Base-by-base conservation (phyloP, 176 grass and related monocot genomes). In the Thinopyrum elongatum region DNA sequence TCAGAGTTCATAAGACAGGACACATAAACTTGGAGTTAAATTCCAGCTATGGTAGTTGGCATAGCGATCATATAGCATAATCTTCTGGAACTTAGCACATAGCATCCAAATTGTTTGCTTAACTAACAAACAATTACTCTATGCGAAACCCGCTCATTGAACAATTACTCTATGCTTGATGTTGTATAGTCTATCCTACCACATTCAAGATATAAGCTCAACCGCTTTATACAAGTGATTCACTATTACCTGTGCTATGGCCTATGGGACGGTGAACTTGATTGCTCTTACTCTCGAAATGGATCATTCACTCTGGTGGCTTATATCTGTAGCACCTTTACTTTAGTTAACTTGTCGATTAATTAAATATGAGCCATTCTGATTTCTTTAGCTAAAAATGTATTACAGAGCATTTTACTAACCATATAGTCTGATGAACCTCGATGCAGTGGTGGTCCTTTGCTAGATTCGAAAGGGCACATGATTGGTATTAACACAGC, bases 401-500 rank as follows among this genome's bases (percentile, higher is more conserved):
- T 49, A 49, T 69, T 76, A 29, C 6, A 31, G 41, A 76, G 19
- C 0, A 55, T 62, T 87, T 81, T 72, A 22, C 78, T 86, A 82
- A 88, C 35, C n/a, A 62, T 85, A 76, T 66, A 30, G 29, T 73
- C 75, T 67, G 58, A 79, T 81, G 19, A 55, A 89, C 22, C 74
- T 88, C 14, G 57, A 83, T 93, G 76, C 92, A 99, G 97, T 85
- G 97, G 97, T 79, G 97, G 97, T 79, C 94, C 97, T 76, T 86
- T 99, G 92, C 82, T 99, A 75, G 92, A 99, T 79, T 99, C 92
- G 1, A 96, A 94, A 89, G 94, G 94, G 78, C 89, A 94, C 84
- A 85, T 99, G 94, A 87, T 96, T 83, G 97, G 94, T 66, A 99
- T 99, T 67, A 99, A 99, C 79, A 96, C 94, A 72, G 97, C 97